Evolutionary conservation across 169 alveolate genomes (phyloP), one percentile per base, ranked within the genome.

Genomic region (Plasmodium malariae): DNA sequence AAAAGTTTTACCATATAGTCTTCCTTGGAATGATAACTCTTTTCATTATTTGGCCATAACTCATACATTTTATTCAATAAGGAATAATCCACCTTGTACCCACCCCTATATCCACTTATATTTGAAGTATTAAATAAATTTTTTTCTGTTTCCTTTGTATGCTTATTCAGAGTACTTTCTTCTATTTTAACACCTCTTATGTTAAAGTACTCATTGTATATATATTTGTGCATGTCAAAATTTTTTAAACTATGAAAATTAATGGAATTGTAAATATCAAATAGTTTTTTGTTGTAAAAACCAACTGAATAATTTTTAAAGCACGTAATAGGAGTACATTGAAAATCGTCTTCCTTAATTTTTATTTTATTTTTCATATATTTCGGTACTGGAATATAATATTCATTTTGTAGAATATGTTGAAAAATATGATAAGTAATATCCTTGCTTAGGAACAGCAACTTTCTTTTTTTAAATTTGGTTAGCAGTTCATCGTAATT

Each of bases 331-430:
- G 73, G 74, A 0, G 92, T 32, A 63, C 92, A 85, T 32, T 69
- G 45, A 60, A 85, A 85, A 48, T 85, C 37, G 0, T 67, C 48
- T 55, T 85, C 87, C 6, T 85, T 57, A 9, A 85, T 51, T 85
- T 85, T 68, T 51, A 70, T 85, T 55, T 85, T 73, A 48, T 85
- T 85, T 26, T 68, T 85, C 92, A 85, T 68, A 70, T 85, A 85
- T 63, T 85, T 85, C 14, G 92, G 92, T 30, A 85, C 28, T 6
- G 92, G 92, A n/a, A 85, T 85, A 32, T 68, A 85, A 45, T 85
- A 85, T 49, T 85, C 92, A 85, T 54, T 85, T 28, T 34, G 71
- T 73, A 85, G 19, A 24, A 85, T 70, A 60, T 70, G 55, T 55
- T 85, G 85, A 57, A 85, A 85, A 17, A 32, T 57, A 37, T 67